Evolutionary conservation across 2,329 filamentous ascomycete species (phyloP), one percentile per base, ranked within the genome.

Genomic region (Monilinia aucupariae): DNA sequence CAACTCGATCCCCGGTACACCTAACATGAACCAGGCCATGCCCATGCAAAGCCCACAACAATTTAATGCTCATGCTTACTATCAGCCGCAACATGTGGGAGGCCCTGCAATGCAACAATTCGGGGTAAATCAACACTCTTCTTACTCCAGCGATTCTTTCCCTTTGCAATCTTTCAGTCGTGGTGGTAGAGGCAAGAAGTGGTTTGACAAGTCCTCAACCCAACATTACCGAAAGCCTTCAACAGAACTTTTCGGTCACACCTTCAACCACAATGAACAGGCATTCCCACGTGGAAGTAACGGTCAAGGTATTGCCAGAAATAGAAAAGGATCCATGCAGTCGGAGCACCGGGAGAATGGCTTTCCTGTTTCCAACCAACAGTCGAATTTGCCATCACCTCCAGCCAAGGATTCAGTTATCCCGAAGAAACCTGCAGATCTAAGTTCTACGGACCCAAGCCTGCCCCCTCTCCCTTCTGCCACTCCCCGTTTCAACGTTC

Each of bases 11-110:
- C 86, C 88, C 64, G 82, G 82, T 66, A 89, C 87, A 37, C 87
- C 90, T 66, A 85, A 88, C 78, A 86, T 86, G 86, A 82, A 79
- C 63, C 79, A 81, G 49, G 82, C 82, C 56, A 86, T 91, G 75
- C 82, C 89, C 55, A 89, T 90, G 76, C 81, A 81, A 75, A 68
- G 64, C 45, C 68, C 66, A 13, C 72, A 72, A 45, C 68, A 84
- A 83, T 85, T 82, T 78, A 78, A 76, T 71, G 72, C 54, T 20
- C 54, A 52, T 47, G 43, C 43, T 41, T 64, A 75, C 75, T 72
- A 75, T 74, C 73, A 73, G 48, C 67, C 68, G 65, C 70, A 70
- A 62, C 71, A 73, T 58, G 74, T 73, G 67, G 75, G 67, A 64
- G 68, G 65, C 61, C 72, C 65, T 76, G 82, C 83, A 82, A 82